Base-by-base conservation (phyloP, 148 eudicot species). In the Camellia sinensis region DNA sequence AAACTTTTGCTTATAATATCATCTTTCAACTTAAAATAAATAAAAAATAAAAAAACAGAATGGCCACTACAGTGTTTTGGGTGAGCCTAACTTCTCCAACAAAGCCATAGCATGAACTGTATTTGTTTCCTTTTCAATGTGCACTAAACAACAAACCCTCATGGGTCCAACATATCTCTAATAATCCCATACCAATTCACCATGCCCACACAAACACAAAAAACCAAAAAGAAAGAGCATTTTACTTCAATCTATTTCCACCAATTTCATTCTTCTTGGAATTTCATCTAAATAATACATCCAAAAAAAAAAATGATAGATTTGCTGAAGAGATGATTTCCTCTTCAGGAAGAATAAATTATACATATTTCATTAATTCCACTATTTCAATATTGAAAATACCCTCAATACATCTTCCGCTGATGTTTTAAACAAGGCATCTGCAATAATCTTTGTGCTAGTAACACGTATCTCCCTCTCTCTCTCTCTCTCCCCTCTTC, bases 401-500 rank as follows among this genome's bases (percentile, higher is more conserved):
- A 29, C 37, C 37, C 37, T 29, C 37, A 29, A 29, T 29, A 29
- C 37, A 29, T 29, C 37, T 29, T 1, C 1, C 37, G 37, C 37
- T 29, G 37, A 29, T 29, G 64, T 19, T 67, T 68, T 40, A 79
- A 69, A 71, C 37, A 53, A 29, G 54, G 76, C 61, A 56, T 12
- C 29, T 18, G 77, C 77, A 74, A 56, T 74, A 22, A 41, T 59
- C 17, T 43, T 18, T 6, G 6, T 60, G 63, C 18, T 67, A 50
- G 63, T 70, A 50, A 2, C 11, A 11, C 19, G 12, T 73, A 11
- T 73, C 76, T 73, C 14, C 9, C 76, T 73, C 45, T 70, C 54
- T 73, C n/a, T 73, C 76, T 73, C 14, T 13, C 76, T 73, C 63
- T 70, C 53, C 7, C 54, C 22, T 37, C 14, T 70, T 70, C 6